Base-by-base conservation (phyloP, 2,329 filamentous ascomycete genomes). In the Botrytis sinoallii region DNA sequence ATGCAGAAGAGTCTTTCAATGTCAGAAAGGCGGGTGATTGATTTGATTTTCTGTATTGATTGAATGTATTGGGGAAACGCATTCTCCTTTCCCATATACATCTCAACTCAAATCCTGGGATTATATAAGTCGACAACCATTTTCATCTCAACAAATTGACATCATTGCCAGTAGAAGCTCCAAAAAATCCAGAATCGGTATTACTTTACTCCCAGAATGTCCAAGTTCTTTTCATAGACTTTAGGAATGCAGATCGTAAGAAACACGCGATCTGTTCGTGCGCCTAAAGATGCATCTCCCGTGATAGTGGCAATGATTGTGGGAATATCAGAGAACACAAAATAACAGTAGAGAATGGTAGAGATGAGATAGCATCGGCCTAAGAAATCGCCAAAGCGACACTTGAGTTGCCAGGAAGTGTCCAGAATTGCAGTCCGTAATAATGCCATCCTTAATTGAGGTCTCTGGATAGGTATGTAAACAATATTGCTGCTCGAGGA, bases 191-290 rank as follows among this genome's bases (percentile, higher is more conserved):
- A 16, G 7, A 6, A 6, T 6, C n/a, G 25, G 25, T 55, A 29
- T 14, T n/a, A 52, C 9, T 4, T n/a, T 5, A 16, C 0, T 7
- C 12, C 25, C 5, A 55, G 12, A 55, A 55, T n/a, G 48, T n/a
- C 3, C 0, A 6, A 4, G 25, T 1, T 55, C 25, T n/a, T 55
- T 55, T 3, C 1, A 16, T 55, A 5, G 10, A 25, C 48, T 14
- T n/a, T 14, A 55, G 25, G 1, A 14, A 55, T 16, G 7, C 4
- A 55, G 48, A n/a, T 55, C 4, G 48, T 12, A 55, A 55, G 12
- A 7, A 7, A 1, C 8, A n/a, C 7, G 4, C 5, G 5, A n/a
- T n/a, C 2, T 14, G 25, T 14, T 38, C 20, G 22, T 16, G 7
- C 6, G 29, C 7, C 8, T 6, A 12, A 48, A 66, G n/a, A 22